These are phyloP conservation scores for Leishmania tarentolae DNA, from an alignment of 208 protist species.

Conservation along the genomic window DNA sequence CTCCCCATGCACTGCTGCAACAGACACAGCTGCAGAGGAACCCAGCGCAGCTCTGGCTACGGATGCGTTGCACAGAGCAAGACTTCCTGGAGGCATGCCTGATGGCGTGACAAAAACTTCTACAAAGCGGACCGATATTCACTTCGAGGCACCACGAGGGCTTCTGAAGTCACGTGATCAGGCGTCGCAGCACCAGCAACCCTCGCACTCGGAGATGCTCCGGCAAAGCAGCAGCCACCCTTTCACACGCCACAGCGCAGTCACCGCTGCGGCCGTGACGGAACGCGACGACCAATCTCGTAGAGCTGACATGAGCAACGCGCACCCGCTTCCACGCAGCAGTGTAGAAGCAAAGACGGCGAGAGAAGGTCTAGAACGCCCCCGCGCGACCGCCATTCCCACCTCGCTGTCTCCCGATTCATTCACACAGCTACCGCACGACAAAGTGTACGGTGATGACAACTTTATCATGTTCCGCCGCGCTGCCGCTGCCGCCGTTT, in stretches of 20 bases:
- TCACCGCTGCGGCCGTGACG: not conserved
- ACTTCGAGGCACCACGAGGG: not conserved
- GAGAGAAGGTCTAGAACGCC: not conserved
- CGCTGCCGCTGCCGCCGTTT: not conserved
- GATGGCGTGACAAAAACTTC: not conserved
- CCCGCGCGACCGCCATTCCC: not conserved
- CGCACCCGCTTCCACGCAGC: not conserved
- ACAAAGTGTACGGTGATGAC: not conserved
- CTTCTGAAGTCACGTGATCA: not conserved
- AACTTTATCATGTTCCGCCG: not conserved
- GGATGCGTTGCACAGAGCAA: not conserved
- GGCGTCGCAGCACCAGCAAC: not conserved
- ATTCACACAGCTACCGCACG: not conserved
- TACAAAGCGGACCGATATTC: not conserved
- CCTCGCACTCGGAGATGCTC: not conserved
- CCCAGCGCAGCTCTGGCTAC: not conserved
- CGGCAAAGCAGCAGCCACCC: not conserved
- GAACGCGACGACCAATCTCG: not conserved
- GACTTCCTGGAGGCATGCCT: not conserved
- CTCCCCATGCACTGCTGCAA: not conserved
- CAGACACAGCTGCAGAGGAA: not conserved
- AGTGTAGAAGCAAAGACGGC: constrained; percentile 4
- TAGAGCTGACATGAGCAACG: not conserved
- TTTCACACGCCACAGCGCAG: not conserved
- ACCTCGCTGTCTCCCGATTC: not conserved